Conservation (phyloP, 495 filamentous ascomycete species). For the Penicillium flavigenum region DNA sequence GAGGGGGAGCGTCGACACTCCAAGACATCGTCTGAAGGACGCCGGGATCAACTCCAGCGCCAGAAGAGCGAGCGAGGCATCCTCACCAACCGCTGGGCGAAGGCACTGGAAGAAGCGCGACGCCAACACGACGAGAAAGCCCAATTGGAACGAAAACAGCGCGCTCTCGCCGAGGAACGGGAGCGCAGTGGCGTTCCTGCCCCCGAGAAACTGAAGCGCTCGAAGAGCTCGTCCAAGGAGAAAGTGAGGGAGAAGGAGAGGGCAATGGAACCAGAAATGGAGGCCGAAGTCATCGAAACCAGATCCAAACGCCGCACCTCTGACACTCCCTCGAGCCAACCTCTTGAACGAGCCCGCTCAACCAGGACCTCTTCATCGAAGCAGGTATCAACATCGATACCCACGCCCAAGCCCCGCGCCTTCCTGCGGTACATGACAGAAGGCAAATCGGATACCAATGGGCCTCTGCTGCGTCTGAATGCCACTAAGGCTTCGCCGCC, state of each 20-base stretch:
- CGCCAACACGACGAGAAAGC: conserved; percentile 41
- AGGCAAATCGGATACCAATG: conserved; percentile 38
- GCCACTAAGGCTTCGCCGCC: conserved; percentile 33
- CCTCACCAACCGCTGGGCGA: conserved; percentile 42
- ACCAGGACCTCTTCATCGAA: conserved; percentile 31
- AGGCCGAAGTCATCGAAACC: conserved; percentile 15
- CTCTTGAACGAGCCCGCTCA: conserved; percentile 18
- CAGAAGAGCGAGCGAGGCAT: conserved; percentile 40
- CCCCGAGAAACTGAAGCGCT: conserved; percentile 19
- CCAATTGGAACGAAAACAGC: conserved; percentile 17
- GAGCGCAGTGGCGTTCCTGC: conserved; percentile 19
- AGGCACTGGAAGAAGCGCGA: conserved; percentile 41
- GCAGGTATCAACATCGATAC: conserved; percentile 23
- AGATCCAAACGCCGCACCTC: conserved; percentile 32
- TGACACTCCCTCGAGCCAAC: conserved; percentile 12
- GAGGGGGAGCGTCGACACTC: conserved; percentile 38
- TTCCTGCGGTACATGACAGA: conserved; percentile 45
- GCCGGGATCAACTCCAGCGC: conserved; percentile 28
- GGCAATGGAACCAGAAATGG: conserved; percentile 21
- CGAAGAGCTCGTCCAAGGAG: conserved; percentile 19
- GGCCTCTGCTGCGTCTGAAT: conserved; percentile 38
- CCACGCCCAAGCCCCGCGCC: conserved; percentile 29
- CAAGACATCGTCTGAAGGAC: conserved; percentile 41
- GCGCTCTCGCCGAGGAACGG: conserved; percentile 25
- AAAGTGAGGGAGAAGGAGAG: conserved; percentile 18